Conservation (phyloP, 1,284 basidiomycete species). For the Malassezia psittaci region DNA sequence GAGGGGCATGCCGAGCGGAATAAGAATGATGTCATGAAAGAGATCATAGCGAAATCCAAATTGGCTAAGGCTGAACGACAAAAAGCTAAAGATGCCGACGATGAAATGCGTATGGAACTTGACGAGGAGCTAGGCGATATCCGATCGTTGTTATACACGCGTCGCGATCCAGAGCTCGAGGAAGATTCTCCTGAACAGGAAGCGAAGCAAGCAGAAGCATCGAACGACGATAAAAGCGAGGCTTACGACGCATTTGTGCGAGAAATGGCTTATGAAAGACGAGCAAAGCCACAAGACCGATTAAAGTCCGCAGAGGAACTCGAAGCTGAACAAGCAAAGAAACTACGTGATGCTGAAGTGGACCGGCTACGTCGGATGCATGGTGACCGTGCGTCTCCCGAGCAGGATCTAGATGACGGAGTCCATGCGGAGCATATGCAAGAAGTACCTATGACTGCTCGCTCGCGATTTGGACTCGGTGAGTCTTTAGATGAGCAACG, state of each 20-base stretch:
- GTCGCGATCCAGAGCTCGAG: neutral
- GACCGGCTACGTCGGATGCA: conserved; percentile 73
- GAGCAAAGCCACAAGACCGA: conserved; percentile 86
- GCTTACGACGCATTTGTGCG: conserved; percentile 81
- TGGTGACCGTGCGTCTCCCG: conserved; percentile 57
- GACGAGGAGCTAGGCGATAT: conserved; percentile 79
- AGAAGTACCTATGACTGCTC: conserved; percentile 45
- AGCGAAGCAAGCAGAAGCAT: conserved; percentile 1
- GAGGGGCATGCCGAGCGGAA: conserved; percentile 57
- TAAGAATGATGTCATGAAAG: conserved; percentile 94
- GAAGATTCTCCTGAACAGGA: conserved; percentile 10
- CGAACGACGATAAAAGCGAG: conserved; percentile 26
- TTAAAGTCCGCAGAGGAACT: conserved; percentile 93
- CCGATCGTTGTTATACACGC: conserved; percentile 58
- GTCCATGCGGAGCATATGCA: conserved; percentile 7
- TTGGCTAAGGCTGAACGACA: conserved; percentile 66
- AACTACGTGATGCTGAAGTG: conserved; percentile 73
- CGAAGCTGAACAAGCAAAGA: conserved; percentile 76
- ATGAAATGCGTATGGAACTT: conserved; percentile 73
- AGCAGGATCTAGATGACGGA: neutral
- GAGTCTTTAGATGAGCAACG: conserved; percentile 47
- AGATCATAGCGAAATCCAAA: conserved; percentile 96
- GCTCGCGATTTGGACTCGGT: conserved; percentile 9
- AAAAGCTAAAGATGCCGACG: conserved; percentile 73
- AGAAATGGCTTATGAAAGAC: conserved; percentile 81